A percentile compares a stretch with the other conserved stretches of the same genome.
phyloP scores from a whole-genome alignment of 2,329 filamentous ascomycete species.

The Pseudocercospora crystallina region DNA sequence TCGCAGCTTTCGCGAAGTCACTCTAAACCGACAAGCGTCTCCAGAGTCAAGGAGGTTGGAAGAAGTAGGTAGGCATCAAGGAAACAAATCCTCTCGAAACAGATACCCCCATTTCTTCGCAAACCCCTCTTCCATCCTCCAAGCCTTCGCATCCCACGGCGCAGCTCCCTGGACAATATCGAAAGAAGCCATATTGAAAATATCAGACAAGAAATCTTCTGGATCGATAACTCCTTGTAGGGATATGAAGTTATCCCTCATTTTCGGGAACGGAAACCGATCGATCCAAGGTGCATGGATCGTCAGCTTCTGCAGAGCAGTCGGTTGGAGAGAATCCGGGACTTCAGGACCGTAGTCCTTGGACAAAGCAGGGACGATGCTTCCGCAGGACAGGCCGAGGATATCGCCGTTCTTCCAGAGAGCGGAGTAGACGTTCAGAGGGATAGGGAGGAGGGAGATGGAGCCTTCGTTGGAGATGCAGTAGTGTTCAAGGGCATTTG shows the following conservation, averaged over 20 bases:
- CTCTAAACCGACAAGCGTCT: constrained; percentile 1
- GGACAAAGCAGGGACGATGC: constrained; percentile 28
- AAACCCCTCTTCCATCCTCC: constrained; percentile 38
- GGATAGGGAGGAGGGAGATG: constrained; percentile 6
- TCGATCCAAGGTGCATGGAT: constrained; percentile 43
- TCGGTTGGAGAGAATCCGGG: constrained; percentile 34
- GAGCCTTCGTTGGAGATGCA: not conserved
- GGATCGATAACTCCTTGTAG: constrained; percentile 34
- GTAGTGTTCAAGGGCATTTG: constrained; percentile 1
- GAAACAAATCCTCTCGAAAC: constrained; percentile 22
- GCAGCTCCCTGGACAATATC: constrained; percentile 29
- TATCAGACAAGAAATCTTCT: constrained; percentile 38
- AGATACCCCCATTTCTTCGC: constrained; percentile 40
- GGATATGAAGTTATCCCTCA: constrained; percentile 43
- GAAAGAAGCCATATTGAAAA: constrained; percentile 38
- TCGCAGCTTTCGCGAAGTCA: constrained; percentile 25
- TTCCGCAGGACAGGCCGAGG: constrained; percentile 33
- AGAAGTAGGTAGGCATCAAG: not conserved
- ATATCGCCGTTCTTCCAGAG: constrained; percentile 36
- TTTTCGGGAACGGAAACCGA: constrained; percentile 42
- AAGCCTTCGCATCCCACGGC: constrained; percentile 37
- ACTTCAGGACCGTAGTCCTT: constrained; percentile 21
- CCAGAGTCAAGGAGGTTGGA: not conserved
- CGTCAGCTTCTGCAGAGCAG: constrained; percentile 34
- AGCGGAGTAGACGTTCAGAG: constrained; percentile 31